A percentile compares a stretch with the other conserved stretches of the same genome.
These are phyloP conservation scores for Phytomonas sp. DNA, from an alignment of 208 protist species.

Conservation along the genomic window DNA sequence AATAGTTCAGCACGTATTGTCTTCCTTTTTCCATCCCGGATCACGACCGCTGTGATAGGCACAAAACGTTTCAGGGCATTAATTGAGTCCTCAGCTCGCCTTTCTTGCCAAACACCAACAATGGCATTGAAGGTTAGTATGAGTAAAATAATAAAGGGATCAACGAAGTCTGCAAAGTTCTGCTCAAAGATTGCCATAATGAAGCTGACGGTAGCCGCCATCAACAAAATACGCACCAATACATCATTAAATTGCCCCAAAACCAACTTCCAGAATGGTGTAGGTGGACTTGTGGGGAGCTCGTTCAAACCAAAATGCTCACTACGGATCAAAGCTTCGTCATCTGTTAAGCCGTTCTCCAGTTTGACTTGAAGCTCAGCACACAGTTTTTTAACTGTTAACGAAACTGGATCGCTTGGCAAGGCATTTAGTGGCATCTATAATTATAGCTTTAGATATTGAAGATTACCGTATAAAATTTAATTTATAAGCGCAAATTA, in stretches of 20 bases:
- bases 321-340: constrained; percentile 36
- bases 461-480: not conserved
- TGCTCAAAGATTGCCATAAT: constrained; percentile 64
- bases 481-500: not conserved
- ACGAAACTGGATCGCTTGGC: not conserved
- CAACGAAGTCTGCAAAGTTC: constrained; percentile 72
- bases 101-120: constrained; percentile 92
- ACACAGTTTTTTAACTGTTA: not conserved
- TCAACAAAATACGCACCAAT: constrained; percentile 82
- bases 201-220: constrained; percentile 77
- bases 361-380: not conserved
- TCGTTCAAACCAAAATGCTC: constrained; percentile 58
- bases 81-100: constrained; percentile 87
- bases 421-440: not conserved
- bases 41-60: constrained; percentile 45
- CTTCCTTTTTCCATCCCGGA: constrained; percentile 50
- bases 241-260: constrained; percentile 87
- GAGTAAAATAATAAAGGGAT: constrained; percentile 92
- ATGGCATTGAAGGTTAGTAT: constrained; percentile 92
- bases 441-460: not conserved
- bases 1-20: constrained; percentile 70
- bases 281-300: constrained; percentile 43
- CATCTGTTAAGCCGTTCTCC: constrained; percentile 5
- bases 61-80: constrained; percentile 76
- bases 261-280: constrained; percentile 76